Evolutionary conservation across 2,329 filamentous ascomycete genomes (phyloP).

Genomic region (Dothiorella sarmentorum): DNA sequence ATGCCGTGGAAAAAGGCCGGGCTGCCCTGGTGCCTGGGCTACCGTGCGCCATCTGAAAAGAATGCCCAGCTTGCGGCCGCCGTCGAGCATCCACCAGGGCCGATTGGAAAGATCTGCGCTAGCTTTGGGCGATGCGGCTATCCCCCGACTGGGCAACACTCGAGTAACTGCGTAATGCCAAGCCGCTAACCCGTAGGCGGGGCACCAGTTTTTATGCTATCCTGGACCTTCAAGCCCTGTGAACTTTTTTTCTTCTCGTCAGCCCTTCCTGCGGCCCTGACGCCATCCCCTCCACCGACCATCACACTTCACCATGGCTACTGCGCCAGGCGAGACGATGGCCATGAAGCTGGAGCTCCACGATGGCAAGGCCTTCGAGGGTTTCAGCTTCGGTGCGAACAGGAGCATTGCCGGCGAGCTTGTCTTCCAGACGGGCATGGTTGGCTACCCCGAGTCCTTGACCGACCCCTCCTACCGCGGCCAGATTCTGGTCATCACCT

Average conservation of each 20-base stretch:
- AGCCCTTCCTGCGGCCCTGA: background rate
- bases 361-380: conserved; percentile 87
- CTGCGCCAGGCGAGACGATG: conserved; percentile 6
- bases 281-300: background rate
- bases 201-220: too few relatives aligned
- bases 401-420: conserved; percentile 95
- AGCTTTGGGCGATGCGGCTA: too few relatives aligned
- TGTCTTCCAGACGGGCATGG: conserved; percentile 99
- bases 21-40: too few relatives aligned
- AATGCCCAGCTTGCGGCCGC: too few relatives aligned
- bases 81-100: too few relatives aligned
- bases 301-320: conserved; percentile 15
- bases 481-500: conserved; percentile 95
- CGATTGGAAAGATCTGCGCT: too few relatives aligned
- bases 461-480: conserved; percentile 85
- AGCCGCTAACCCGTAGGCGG: too few relatives aligned
- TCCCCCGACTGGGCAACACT: too few relatives aligned
- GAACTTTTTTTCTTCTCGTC: background rate
- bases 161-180: too few relatives aligned
- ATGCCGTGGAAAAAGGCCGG: too few relatives aligned
- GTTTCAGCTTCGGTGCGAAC: conserved; percentile 92
- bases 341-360: conserved; percentile 81
- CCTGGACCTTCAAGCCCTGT: too few relatives aligned
- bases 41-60: too few relatives aligned
- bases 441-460: conserved; percentile 93